Evolutionary conservation across 768 basidiomycete species (phyloP), one percentile per base, ranked within the genome.

Genomic region (Basidioascus undulatus): DNA sequence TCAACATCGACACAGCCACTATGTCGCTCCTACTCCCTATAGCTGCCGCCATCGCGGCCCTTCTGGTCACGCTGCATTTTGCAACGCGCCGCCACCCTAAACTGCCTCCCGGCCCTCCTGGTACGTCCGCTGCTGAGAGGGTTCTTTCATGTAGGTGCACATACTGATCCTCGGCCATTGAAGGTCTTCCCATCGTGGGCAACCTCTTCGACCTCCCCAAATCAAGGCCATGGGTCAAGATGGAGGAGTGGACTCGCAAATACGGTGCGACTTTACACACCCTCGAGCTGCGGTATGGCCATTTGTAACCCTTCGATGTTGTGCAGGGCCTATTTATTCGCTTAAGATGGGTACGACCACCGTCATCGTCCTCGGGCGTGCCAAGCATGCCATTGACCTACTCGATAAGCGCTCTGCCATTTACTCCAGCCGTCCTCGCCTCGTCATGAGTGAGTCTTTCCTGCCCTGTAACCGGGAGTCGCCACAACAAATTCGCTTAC

Each of bases 141-240:
- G n/a, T n/a, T n/a, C n/a, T n/a, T n/a, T n/a, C n/a, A n/a, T n/a
- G n/a, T n/a, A n/a, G n/a, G n/a, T n/a, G n/a, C n/a, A n/a, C n/a
- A n/a, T n/a, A n/a, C n/a, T n/a, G n/a, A n/a, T n/a, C n/a, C n/a
- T n/a, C n/a, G n/a, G n/a, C n/a, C n/a, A n/a, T n/a, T n/a, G n/a
- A n/a, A n/a, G 47, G 47, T 1, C 25, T 43, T n/a, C 49, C 49
- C 25, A 8, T 50, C 28, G 7, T 50, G 21, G 51, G 51, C 16
- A 50, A 50, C 38, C 27, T 48, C 18, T 34, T 40, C 31, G 43
- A 52, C 16, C n/a, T 52, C 26, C 51, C 51, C n/a, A 46, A 46
- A 24, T 28, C 20, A 6, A 36, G 43, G 3, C 51, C 51, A 1
- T 52, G 51, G 51, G 44, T 50, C 38, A 31, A 46, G 27, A 41